Percentiles rank a stretch among this genome's conserved stretches.
phyloP scores from a whole-genome alignment of 371 early-diverging fungal genomes.

The Mucor circinelloides region DNA sequence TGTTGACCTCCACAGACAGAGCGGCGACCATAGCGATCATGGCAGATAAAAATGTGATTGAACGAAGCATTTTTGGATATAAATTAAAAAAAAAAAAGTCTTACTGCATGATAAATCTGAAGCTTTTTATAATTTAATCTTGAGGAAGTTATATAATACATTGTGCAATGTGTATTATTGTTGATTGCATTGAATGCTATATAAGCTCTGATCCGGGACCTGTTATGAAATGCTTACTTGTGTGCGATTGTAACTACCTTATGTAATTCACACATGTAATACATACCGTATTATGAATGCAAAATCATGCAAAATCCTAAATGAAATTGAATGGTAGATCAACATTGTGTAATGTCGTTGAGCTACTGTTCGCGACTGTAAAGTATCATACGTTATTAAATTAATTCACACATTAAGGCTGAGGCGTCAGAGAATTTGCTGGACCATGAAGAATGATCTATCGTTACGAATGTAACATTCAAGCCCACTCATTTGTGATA shows the following conservation, averaged over 20 bases:
- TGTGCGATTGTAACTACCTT: not conserved
- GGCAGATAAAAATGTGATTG: not conserved
- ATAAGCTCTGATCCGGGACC: not conserved
- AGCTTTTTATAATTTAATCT: not conserved
- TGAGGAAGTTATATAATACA: not conserved
- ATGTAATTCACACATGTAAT: not conserved
- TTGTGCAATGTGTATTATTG: not conserved
- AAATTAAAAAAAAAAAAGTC: not conserved
- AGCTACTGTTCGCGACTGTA: not conserved
- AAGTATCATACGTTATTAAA: not conserved
- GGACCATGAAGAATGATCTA: too few species aligned
- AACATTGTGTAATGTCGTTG: not conserved
- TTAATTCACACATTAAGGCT: not conserved
- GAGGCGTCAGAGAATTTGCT: not conserved
- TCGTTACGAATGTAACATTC: too few species aligned
- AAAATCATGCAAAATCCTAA: not conserved
- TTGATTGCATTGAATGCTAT: not conserved
- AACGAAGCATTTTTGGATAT: not conserved
- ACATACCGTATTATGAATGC: not conserved
- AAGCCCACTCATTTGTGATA: too few species aligned
- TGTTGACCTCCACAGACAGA: constrained; percentile 4
- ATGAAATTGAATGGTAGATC: not conserved
- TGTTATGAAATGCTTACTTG: not conserved
- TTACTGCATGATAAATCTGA: not conserved
- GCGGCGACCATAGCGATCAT: not conserved